Conservation (phyloP, 345 rosid species). For the Salix dunnii region DNA sequence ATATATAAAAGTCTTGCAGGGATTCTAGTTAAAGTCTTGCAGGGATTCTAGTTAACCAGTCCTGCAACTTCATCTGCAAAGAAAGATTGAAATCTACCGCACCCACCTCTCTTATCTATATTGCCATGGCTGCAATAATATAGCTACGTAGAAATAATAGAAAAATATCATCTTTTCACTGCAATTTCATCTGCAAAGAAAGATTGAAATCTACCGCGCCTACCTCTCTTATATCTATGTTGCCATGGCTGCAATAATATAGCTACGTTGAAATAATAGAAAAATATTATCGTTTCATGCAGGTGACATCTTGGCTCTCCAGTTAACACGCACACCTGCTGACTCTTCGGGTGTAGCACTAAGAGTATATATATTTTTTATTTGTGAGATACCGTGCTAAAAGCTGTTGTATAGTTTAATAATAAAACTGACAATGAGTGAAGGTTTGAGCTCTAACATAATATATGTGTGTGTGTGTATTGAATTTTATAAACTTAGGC, state of each 20-base stretch:
- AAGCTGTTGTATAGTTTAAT: neutral
- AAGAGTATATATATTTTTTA: no score
- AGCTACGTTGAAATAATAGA: no score
- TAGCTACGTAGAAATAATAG: no score
- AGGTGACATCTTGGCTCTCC: neutral
- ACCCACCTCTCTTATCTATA: no score
- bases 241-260: neutral
- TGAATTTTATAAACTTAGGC: neutral
- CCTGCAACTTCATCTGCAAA: neutral
- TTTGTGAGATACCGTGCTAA: neutral
- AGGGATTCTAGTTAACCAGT: neutral
- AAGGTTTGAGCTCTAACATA: neutral
- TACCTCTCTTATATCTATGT: neutral
- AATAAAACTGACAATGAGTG: no score
- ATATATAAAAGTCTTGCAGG: neutral
- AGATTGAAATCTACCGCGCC: no score
- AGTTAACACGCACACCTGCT: neutral
- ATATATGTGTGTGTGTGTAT: no score
- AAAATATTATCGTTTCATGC: no score
- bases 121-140: no score
- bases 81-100: no score
- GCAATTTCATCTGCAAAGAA: neutral
- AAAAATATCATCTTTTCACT: no score
- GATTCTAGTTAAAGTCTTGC: neutral
- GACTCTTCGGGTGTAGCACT: neutral